phyloP scores from a whole-genome alignment of 1,284 basidiomycete species.

The Trametes pubescens region DNA sequence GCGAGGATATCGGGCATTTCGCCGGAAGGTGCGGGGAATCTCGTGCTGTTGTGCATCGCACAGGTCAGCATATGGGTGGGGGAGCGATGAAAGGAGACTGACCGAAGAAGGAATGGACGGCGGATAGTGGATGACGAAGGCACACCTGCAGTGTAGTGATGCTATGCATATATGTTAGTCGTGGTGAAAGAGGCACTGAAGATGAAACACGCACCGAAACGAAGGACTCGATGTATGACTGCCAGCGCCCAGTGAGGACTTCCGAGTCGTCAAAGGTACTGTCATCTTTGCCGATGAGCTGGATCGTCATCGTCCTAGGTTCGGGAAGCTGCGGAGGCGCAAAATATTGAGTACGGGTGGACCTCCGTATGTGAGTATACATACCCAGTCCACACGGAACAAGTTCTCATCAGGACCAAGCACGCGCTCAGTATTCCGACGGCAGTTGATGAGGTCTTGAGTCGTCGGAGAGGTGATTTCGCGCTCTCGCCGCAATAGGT shows the following conservation, averaged over 20 bases:
- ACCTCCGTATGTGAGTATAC: too few relatives aligned
- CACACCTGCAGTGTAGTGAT: conserved; percentile 60
- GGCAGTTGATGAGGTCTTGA: conserved; percentile 87
- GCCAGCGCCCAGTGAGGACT: conserved; percentile 85
- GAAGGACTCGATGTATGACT: conserved; percentile 90
- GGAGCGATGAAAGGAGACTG: conserved; percentile 33
- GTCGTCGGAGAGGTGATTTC: conserved; percentile 68
- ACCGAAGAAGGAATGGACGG: conserved; percentile 82
- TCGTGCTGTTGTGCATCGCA: conserved; percentile 20
- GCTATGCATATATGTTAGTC: conserved; percentile 45
- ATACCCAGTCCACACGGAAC: conserved; percentile 92
- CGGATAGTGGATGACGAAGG: conserved; percentile 56
- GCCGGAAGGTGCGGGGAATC: conserved; percentile 25
- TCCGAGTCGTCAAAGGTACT: conserved; percentile 87
- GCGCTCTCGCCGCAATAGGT: conserved; percentile 83
- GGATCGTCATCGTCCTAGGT: conserved; percentile 79
- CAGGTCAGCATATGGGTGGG: background rate
- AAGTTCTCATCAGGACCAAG: conserved; percentile 91
- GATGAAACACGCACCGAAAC: conserved; percentile 64
- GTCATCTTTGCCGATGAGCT: conserved; percentile 92
- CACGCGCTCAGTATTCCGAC: conserved; percentile 85
- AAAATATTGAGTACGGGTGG: too few relatives aligned
- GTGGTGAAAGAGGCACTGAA: background rate
- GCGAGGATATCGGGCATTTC: conserved; percentile 43
- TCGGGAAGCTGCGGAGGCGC: conserved; percentile 67